Evolutionary conservation across 2,329 filamentous ascomycete genomes (phyloP).

Genomic region (Colletotrichum ledebouriae): DNA sequence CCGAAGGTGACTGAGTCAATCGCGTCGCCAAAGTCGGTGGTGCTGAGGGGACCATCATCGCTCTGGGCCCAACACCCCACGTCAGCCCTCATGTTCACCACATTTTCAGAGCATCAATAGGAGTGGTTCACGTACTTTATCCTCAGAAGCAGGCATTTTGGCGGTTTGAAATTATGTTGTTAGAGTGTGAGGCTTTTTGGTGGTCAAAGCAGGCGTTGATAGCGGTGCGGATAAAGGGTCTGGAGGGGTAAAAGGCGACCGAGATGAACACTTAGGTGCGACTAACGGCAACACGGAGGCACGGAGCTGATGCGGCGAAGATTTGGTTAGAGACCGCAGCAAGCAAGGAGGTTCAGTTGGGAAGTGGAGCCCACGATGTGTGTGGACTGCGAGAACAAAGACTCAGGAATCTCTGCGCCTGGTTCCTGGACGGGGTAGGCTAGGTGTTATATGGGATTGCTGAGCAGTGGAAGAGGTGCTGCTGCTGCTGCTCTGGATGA

Average conservation of each 20-base stretch:
- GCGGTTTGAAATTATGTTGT: constrained; percentile 19
- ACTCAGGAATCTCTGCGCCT: constrained; percentile 31
- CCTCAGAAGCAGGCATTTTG: constrained; percentile 46
- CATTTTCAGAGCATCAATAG: constrained; percentile 46
- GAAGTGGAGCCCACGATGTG: constrained; percentile 40
- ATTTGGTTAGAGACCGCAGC: constrained; percentile 31
- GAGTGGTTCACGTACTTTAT: constrained; percentile 49
- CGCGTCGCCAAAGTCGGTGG: constrained; percentile 71
- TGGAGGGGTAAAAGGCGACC: constrained; percentile 27
- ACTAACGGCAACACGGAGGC: constrained; percentile 28
- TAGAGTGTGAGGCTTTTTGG: constrained; percentile 14
- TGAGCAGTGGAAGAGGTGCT: background rate
- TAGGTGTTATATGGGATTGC: constrained; percentile 21
- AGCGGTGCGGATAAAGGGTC: constrained; percentile 22
- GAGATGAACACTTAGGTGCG: constrained; percentile 26
- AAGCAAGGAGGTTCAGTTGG: constrained; percentile 34
- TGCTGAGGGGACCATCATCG: constrained; percentile 46
- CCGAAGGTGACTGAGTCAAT: constrained; percentile 87
- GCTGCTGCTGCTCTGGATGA: constrained; percentile 16
- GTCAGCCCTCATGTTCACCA: constrained; percentile 40
- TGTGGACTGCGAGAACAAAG: constrained; percentile 29
- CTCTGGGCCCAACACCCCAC: constrained; percentile 42
- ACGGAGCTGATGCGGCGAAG: constrained; percentile 37
- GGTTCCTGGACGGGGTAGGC: constrained; percentile 20
- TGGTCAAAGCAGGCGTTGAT: constrained; percentile 14